Conservation (phyloP, 2,329 filamentous ascomycete genomes). For the Aspergillus sergii region DNA sequence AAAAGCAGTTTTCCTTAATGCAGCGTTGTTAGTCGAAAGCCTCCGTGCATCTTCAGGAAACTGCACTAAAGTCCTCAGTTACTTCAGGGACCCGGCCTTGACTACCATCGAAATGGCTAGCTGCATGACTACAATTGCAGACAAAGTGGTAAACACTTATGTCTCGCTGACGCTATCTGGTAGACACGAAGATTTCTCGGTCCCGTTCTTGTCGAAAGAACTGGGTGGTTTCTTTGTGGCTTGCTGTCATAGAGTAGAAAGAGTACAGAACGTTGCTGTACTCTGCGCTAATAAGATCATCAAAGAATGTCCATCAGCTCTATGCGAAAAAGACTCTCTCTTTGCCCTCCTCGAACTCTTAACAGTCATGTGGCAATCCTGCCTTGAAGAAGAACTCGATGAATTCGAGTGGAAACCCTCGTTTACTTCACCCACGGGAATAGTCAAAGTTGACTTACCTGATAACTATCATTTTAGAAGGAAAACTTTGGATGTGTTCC, state of each 20-base stretch:
- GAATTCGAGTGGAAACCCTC: constrained; percentile 84
- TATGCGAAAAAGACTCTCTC: constrained; percentile 86
- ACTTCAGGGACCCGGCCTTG: constrained; percentile 91
- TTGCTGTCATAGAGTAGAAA: constrained; percentile 91
- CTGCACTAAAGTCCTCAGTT: constrained; percentile 84
- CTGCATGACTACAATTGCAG: constrained; percentile 65
- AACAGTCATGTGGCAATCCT: constrained; percentile 93
- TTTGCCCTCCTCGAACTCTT: constrained; percentile 91
- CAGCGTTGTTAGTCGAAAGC: constrained; percentile 85
- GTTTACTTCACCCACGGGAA: constrained; percentile 75
- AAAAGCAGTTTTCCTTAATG: constrained; percentile 88
- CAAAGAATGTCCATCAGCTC: constrained; percentile 77
- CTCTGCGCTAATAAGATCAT: constrained; percentile 85
- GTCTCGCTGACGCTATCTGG: constrained; percentile 73
- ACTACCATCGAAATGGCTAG: constrained; percentile 62
- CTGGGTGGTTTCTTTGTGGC: constrained; percentile 81
- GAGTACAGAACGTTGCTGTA: constrained; percentile 85
- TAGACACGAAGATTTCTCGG: constrained; percentile 76
- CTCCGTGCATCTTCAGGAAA: constrained; percentile 84
- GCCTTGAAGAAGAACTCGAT: constrained; percentile 90
- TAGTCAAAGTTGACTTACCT: constrained; percentile 85
- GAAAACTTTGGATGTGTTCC: constrained; percentile 74
- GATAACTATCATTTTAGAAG: constrained; percentile 86
- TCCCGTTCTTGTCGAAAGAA: constrained; percentile 85
- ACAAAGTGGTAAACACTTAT: constrained; percentile 78